phyloP scores from a whole-genome alignment of 1,139 yeast genomes.

The Neolecta irregularis region DNA sequence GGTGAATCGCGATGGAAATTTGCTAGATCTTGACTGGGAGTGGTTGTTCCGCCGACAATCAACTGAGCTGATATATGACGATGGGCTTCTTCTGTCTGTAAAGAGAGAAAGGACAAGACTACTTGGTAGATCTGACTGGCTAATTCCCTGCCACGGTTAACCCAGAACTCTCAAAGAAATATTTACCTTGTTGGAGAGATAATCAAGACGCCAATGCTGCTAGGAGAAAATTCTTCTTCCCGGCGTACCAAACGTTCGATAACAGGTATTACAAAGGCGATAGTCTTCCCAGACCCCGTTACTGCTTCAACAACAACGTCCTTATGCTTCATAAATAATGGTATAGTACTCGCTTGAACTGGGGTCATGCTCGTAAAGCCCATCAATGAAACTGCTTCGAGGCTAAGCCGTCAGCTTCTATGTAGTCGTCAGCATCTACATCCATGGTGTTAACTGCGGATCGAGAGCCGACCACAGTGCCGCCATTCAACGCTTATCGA shows the following conservation, averaged over 20 bases:
- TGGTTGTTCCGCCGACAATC: conserved; percentile 58
- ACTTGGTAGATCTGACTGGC: conserved; percentile 71
- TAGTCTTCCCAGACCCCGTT: conserved; percentile 92
- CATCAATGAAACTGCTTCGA: conserved; percentile 51
- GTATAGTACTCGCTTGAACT: conserved; percentile 91
- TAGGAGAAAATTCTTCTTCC: conserved; percentile 23
- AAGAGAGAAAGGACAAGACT: conserved; percentile 42
- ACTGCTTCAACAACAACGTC: conserved; percentile 96
- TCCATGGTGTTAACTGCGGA: too few relatives aligned
- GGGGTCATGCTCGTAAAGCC: conserved; percentile 88
- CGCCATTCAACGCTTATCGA: too few relatives aligned
- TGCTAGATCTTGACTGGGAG: conserved; percentile 61
- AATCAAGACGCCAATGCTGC: conserved; percentile 56
- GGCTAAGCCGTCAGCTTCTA: too few relatives aligned
- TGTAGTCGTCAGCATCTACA: too few relatives aligned
- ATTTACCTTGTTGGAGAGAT: conserved; percentile 52
- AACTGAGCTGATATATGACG: conserved; percentile 43
- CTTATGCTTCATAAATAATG: conserved; percentile 70
- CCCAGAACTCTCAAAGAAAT: not conserved
- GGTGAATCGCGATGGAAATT: conserved; percentile 40
- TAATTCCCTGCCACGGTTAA: conserved; percentile 44
- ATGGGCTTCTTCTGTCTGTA: conserved; percentile 16
- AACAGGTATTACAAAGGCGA: conserved; percentile 74
- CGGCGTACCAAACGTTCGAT: conserved; percentile 32
- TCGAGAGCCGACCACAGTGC: too few relatives aligned